These are phyloP conservation scores for Rhizophagus prolifer DNA, from an alignment of 192 early-diverging fungal genomes.

Conservation along the genomic window DNA sequence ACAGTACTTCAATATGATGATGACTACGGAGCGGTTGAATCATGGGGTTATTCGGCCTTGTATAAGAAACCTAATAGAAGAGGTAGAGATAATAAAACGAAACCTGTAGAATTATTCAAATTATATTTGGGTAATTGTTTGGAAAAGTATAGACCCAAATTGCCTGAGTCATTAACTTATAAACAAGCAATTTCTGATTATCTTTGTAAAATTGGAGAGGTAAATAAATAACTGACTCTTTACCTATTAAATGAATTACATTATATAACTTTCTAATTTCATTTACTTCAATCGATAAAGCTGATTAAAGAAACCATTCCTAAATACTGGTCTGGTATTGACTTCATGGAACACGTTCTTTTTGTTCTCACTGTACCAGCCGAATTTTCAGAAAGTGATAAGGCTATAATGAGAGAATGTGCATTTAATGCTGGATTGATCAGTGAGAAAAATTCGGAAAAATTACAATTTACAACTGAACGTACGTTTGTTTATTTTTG, in stretches of 20 bases:
- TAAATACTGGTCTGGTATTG: background rate
- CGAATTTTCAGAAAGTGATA: background rate
- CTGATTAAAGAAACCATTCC: background rate
- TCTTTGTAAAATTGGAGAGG: background rate
- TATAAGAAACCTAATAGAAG: background rate
- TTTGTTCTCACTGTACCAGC: background rate
- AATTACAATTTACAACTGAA: too few relatives aligned
- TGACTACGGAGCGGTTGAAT: background rate
- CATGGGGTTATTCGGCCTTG: background rate
- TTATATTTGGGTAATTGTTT: background rate
- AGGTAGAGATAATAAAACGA: background rate
- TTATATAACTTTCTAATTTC: background rate
- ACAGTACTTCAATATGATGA: background rate
- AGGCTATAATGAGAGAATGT: background rate
- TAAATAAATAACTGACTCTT: background rate
- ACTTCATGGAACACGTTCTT: background rate
- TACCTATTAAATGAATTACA: too few relatives aligned
- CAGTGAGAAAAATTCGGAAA: too few relatives aligned
- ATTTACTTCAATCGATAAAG: background rate
- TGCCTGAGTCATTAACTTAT: conserved; percentile 30
- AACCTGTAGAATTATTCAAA: background rate
- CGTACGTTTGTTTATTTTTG: too few relatives aligned
- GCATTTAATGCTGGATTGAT: background rate
- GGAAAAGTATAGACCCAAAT: background rate
- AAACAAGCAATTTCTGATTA: background rate